Conservation (phyloP, 306 rosid species). For the Castanospermum australe region DNA sequence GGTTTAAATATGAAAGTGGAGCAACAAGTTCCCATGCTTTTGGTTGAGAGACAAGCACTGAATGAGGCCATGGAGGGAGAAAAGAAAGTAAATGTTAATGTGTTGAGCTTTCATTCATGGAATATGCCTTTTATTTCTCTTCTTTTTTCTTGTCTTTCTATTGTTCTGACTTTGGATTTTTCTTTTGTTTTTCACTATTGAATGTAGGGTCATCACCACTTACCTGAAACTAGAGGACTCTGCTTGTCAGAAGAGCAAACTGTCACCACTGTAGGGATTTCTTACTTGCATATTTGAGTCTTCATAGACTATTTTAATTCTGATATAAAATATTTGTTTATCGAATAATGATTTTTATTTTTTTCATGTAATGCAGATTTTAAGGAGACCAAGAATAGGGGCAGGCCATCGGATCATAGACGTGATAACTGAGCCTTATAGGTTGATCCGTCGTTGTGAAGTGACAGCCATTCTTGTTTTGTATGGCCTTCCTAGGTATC, state of each 20-base stretch:
- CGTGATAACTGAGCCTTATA: constrained; percentile 87
- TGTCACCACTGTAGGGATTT: constrained; percentile 73
- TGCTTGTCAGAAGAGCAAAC: constrained; percentile 99
- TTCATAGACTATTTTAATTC: constrained; percentile 3
- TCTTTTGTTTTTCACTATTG: constrained; percentile 16
- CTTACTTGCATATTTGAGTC: constrained; percentile 19
- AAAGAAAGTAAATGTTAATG: constrained; percentile 52
- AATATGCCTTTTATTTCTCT: not conserved
- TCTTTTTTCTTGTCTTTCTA: not conserved
- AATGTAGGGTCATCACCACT: constrained; percentile 93
- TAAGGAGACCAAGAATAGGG: constrained; percentile 75
- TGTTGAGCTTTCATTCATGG: not conserved
- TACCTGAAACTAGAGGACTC: constrained; percentile 98
- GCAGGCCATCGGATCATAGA: constrained; percentile 67
- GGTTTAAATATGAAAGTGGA: constrained; percentile 94
- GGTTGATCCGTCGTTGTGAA: constrained; percentile 82
- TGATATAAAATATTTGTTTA: constrained; percentile 4
- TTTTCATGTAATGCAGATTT: constrained; percentile 53
- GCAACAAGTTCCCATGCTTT: constrained; percentile 97
- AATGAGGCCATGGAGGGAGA: constrained; percentile 99
- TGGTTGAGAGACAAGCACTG: constrained; percentile 97
- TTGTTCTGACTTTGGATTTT: not conserved
- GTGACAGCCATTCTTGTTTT: constrained; percentile 94
- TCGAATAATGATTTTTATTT: not conserved
- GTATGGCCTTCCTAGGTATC: constrained; percentile 95